Conservation (phyloP, 768 basidiomycete genomes). For the Phylloporus sp. region DNA sequence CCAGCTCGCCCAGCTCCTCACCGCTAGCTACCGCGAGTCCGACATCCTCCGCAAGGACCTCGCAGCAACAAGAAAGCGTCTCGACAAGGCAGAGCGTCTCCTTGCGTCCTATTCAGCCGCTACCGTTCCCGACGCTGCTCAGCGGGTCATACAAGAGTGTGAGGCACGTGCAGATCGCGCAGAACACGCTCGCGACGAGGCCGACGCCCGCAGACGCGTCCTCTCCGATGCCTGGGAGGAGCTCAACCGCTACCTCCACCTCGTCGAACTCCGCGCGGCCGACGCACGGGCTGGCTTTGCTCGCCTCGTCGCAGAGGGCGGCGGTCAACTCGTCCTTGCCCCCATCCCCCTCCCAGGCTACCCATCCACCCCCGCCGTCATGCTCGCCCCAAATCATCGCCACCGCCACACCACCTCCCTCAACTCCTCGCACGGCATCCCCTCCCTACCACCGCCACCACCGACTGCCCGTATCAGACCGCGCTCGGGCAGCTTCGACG, state of each 20-base stretch:
- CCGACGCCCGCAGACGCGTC: constrained; percentile 43
- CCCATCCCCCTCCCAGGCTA: constrained; percentile 30
- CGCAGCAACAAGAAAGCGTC: constrained; percentile 35
- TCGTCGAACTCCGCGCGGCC: constrained; percentile 41
- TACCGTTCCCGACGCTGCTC: constrained; percentile 30
- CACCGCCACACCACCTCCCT: constrained; percentile 22
- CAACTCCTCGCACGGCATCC: constrained; percentile 29
- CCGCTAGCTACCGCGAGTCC: constrained; percentile 48
- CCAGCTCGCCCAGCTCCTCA: constrained; percentile 56
- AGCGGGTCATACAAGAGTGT: constrained; percentile 40
- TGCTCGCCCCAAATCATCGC: constrained; percentile 26
- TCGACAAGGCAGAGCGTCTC: constrained; percentile 53
- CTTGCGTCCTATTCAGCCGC: constrained; percentile 28
- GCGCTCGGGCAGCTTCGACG: constrained; percentile 43
- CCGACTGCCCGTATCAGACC: constrained; percentile 35
- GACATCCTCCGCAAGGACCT: constrained; percentile 54
- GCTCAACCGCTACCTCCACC: constrained; percentile 44
- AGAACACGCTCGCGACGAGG: constrained; percentile 53
- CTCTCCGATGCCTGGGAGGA: constrained; percentile 49
- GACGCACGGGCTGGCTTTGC: constrained; percentile 50
- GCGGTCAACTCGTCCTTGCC: constrained; percentile 40
- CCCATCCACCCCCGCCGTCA: constrained; percentile 21
- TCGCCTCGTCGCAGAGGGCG: constrained; percentile 42
- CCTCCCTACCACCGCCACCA: constrained; percentile 39
- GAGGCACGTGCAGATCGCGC: constrained; percentile 50